Evolutionary conservation across 768 basidiomycete genomes (phyloP), one percentile per base, ranked within the genome.

Genomic region (Artomyces pyxidatus): DNA sequence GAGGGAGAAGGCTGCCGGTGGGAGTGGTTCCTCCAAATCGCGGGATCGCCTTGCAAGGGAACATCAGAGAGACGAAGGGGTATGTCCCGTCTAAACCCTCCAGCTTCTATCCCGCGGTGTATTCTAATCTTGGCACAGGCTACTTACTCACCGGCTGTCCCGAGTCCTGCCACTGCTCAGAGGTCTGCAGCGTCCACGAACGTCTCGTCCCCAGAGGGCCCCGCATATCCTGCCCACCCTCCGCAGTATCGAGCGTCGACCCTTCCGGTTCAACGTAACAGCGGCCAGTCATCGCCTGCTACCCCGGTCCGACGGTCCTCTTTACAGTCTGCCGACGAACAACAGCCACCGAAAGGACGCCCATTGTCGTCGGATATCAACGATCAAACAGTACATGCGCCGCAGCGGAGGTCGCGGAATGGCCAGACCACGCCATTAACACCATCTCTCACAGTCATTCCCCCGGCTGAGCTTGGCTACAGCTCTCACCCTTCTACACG

Each of bases 21-120:
- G 83, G 49, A 73, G 69, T 41, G 70, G 67, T 8, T 64, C 65
- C 19, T 50, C 49, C 56, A 61, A 47, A 45, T 55, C 67, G 26
- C 63, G 61, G 45, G 59, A 61, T 37, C 62, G 53, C 21, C 57
- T 64, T 21, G 42, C 56, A 6, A 55, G 53, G 46, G 61, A 62
- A 40, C 43, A 56, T 25, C 62, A 69, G 55, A 64, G 64, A 42
- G 73, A 73, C 44, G 68, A 63, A 50, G 62, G 61, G 57, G 57
- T 58, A 22, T 12, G 45, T 30, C 25, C 4, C 51, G 38, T 23
- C 22, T 45, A 38, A 23, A 11, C n/a, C 3, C 38, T 22, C n/a
- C 16, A 2, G 27, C 25, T 21, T 28, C 21, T 29, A 12, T 22
- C 8, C 25, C 17, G 12, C 19, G 25, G 21, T 28, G 8, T 8